These are phyloP conservation scores for Lentinus polychrous DNA, from an alignment of 1,284 basidiomycete genomes.

Conservation along the genomic window DNA sequence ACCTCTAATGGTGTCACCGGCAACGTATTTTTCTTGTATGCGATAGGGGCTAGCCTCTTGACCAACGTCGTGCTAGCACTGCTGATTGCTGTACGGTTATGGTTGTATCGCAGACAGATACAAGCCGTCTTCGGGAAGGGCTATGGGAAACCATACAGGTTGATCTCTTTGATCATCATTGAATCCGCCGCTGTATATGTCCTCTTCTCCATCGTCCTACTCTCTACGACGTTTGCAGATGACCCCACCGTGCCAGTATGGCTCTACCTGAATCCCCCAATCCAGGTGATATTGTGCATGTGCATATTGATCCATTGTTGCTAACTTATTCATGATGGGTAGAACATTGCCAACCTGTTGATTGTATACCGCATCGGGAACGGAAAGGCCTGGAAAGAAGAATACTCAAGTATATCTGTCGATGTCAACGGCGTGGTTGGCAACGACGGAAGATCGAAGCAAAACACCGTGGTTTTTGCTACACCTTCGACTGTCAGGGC, in stretches of 20 bases:
- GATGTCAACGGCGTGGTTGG: too few relatives aligned
- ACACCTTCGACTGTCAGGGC: too few relatives aligned
- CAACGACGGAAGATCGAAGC: too few relatives aligned
- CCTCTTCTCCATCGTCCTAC: slow-evolving; percentile 22
- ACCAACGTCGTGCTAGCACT: slow-evolving; percentile 32
- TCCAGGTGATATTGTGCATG: slow-evolving; percentile 1
- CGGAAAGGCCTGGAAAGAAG: not conserved
- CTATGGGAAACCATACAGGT: slow-evolving; percentile 18
- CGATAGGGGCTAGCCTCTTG: slow-evolving; percentile 6
- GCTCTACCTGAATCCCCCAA: slow-evolving; percentile 18
- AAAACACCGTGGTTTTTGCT: too few relatives aligned
- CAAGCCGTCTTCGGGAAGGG: slow-evolving; percentile 20
- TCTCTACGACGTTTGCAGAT: slow-evolving; percentile 23
- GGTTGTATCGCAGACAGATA: slow-evolving; percentile 23
- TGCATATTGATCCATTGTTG: not conserved
- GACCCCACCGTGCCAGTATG: slow-evolving; percentile 14
- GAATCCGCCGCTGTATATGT: slow-evolving; percentile 27
- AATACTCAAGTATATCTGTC: too few relatives aligned
- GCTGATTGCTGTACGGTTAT: slow-evolving; percentile 29
- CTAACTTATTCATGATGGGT: not conserved
- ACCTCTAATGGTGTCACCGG: not conserved
- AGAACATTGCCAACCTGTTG: not conserved
- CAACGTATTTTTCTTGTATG: slow-evolving; percentile 2
- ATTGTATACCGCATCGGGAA: slow-evolving; percentile 5
- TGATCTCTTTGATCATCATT: slow-evolving; percentile 25